A percentile compares a stretch with the other conserved stretches of the same genome.
Evolutionary conservation across 768 basidiomycete genomes (phyloP).

Genomic region (Collybia nuda): DNA sequence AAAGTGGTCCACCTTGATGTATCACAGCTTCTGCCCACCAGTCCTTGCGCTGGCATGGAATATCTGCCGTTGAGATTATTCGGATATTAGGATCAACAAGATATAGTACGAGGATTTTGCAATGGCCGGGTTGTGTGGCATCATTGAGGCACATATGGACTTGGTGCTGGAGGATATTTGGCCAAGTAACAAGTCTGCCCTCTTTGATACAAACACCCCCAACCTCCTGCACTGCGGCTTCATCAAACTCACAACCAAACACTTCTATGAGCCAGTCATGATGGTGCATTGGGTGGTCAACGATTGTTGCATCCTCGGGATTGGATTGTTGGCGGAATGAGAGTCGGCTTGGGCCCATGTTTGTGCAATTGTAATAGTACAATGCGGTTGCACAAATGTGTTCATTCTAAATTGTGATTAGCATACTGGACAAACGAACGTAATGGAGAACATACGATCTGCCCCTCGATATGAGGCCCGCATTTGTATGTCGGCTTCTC

Average conservation of each 20-base stretch:
- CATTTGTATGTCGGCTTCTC: slow-evolving; percentile 35
- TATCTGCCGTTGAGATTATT: background rate
- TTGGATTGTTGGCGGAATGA: slow-evolving; percentile 23
- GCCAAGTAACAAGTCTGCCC: slow-evolving; percentile 28
- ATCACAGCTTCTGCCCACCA: background rate
- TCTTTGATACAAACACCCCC: slow-evolving; percentile 17
- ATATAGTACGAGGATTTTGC: slow-evolving; percentile 34
- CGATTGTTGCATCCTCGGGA: slow-evolving; percentile 19
- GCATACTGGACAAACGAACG: slow-evolving; percentile 14
- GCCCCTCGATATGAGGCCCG: slow-evolving; percentile 34
- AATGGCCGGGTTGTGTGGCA: slow-evolving; percentile 30
- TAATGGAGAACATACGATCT: slow-evolving; percentile 19
- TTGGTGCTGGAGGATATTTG: slow-evolving; percentile 32
- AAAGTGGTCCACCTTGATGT: too few relatives aligned
- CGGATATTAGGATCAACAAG: slow-evolving; percentile 27
- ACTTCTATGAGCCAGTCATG: too few relatives aligned
- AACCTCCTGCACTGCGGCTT: too few relatives aligned
- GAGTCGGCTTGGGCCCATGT: slow-evolving; percentile 26
- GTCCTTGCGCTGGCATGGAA: background rate
- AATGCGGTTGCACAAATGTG: slow-evolving; percentile 22
- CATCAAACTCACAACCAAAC: too few relatives aligned
- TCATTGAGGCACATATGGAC: slow-evolving; percentile 30
- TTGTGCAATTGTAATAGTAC: slow-evolving; percentile 24
- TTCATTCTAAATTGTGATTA: slow-evolving; percentile 13
- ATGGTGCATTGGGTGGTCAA: slow-evolving; percentile 7